Base-by-base conservation (phyloP, 1,284 basidiomycete species). In the Coriolopsis trogii region DNA sequence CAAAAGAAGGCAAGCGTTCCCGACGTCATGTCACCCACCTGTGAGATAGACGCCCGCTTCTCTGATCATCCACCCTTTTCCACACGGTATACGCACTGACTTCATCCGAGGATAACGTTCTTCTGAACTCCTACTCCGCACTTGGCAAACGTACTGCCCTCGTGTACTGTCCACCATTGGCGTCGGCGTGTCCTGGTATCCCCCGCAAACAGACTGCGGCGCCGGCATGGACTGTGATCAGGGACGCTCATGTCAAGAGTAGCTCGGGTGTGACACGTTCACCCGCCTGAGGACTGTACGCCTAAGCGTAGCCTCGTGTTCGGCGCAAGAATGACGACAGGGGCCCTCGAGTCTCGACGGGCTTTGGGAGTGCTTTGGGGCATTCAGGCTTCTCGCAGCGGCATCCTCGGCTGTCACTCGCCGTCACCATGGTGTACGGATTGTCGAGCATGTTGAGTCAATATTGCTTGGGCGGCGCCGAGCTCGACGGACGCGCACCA, bases 341-440 rank as follows among this genome's bases (percentile, higher is more conserved):
- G 51, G 56, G 51, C 41, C 41, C 46, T 34, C 41, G 13, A 24
- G 15, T n/a, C 5, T 20, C 1, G 25, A 8, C 23, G 29, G 18
- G 15, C 6, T 9, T 10, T 30, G 18, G 28, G 18, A 42, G 6
- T 21, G 28, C 6, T 12, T 21, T 9, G 33, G 45, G 46, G 45
- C 40, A 33, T 41, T 39, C 42, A 39, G 18, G 34, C 10, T 41
- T 34, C 49, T 57, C 49, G 49, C 46, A 57, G 48, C 41, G 38
- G 46, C 36, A 49, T 51, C 52, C 49, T 51, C 56, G 56, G 42
- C 46, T 54, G 52, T 54, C 56, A 54, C 30, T 39, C 33, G 56
- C 54, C 49, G 52, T 44, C 49, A 54, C 51, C 41, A 38, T 16
- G 25, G 48, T 16, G 40, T 36, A 46, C 49, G 51, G 41, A 48